Percentiles rank a stretch among this genome's conserved stretches.
phyloP scores from a whole-genome alignment of 2,329 filamentous ascomycete species.

The Aureobasidium musti region DNA sequence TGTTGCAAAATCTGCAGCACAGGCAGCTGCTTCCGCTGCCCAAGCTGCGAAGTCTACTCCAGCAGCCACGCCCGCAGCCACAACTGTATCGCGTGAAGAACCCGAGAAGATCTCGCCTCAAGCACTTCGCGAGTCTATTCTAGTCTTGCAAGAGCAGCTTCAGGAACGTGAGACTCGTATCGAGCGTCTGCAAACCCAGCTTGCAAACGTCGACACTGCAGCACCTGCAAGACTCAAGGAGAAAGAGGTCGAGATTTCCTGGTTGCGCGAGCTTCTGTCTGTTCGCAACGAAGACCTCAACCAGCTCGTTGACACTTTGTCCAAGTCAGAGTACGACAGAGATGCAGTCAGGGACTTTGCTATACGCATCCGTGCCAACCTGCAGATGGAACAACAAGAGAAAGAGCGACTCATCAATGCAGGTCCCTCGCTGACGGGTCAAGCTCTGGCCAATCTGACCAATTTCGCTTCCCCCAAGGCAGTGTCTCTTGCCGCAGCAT shows the following conservation, averaged over 20 bases:
- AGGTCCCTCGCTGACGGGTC: slow-evolving; percentile 51
- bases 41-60: slow-evolving; percentile 35
- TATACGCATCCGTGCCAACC: slow-evolving; percentile 87
- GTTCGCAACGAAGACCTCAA: slow-evolving; percentile 89
- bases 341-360: slow-evolving; percentile 83
- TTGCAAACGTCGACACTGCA: slow-evolving; percentile 71
- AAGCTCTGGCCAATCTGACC: slow-evolving; percentile 71
- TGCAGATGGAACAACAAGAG: slow-evolving; percentile 98
- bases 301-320: slow-evolving; percentile 82
- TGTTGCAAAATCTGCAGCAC: slow-evolving; percentile 83
- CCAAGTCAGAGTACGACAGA: slow-evolving; percentile 72
- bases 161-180: slow-evolving; percentile 91
- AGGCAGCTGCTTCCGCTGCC: slow-evolving; percentile 72
- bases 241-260: slow-evolving; percentile 89
- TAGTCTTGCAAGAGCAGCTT: slow-evolving; percentile 93
- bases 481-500: slow-evolving; percentile 92
- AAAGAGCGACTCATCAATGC: slow-evolving; percentile 80
- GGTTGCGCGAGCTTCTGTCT: slow-evolving; percentile 89
- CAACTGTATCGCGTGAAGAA: slow-evolving; percentile 37
- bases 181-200: slow-evolving; percentile 76
- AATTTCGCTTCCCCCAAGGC: slow-evolving; percentile 79
- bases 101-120: slow-evolving; percentile 92
- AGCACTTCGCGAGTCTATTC: slow-evolving; percentile 91
- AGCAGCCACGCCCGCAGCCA: slow-evolving; percentile 32
- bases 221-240: slow-evolving; percentile 82